phyloP scores from a whole-genome alignment of 306 rosid species.

The Canavalia gladiata region DNA sequence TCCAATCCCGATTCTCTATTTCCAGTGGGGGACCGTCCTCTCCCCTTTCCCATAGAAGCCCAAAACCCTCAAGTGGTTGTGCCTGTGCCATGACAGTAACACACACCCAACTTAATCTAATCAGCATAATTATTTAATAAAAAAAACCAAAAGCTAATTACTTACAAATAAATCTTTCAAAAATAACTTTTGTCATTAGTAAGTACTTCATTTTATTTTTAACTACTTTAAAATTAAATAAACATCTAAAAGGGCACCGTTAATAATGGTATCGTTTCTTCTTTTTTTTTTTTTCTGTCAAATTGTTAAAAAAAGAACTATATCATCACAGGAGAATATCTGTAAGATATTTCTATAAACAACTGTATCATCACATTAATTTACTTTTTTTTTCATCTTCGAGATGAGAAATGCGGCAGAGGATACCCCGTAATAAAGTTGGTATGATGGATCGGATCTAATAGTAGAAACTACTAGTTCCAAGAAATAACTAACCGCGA shows the following conservation, averaged over 20 bases:
- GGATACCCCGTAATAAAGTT: too few species aligned
- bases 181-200: neutral
- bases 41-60: neutral
- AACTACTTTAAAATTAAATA: too few species aligned
- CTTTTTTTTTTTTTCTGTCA: too few species aligned
- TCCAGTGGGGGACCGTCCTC: conserved; percentile 36
- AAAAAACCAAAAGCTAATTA: neutral
- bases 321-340: too few species aligned
- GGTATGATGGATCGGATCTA: too few species aligned
- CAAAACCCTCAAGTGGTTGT: neutral
- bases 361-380: too few species aligned
- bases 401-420: too few species aligned
- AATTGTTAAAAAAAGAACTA: too few species aligned
- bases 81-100: conserved; percentile 22
- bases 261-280: too few species aligned
- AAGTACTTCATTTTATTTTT: neutral
- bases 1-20: neutral
- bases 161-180: neutral
- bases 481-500: neutral
- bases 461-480: neutral
- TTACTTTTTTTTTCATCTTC: too few species aligned
- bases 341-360: too few species aligned
- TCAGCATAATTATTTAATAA: neutral
- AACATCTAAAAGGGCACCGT: too few species aligned
- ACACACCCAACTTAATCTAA: neutral